Evolutionary conservation across 2,329 filamentous ascomycete genomes (phyloP).

Genomic region (Fusarium fujikuroi): DNA sequence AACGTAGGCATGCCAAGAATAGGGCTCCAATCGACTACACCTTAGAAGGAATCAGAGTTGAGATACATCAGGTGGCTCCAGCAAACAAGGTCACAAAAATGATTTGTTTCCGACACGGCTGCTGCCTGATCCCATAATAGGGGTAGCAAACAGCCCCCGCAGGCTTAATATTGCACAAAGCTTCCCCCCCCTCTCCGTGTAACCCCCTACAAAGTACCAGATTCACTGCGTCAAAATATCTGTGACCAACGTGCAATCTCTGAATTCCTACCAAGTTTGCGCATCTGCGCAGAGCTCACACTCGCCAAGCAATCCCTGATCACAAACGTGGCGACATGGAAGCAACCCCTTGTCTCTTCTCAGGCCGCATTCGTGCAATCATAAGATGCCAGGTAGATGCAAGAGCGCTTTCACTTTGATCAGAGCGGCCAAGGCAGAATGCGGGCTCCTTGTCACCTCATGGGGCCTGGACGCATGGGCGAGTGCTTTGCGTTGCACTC

Average conservation of each 20-base stretch:
- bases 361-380: neutral
- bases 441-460: neutral
- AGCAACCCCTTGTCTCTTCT: neutral
- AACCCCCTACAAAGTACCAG: neutral
- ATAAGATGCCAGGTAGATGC: rapidly evolving
- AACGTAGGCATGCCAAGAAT: neutral
- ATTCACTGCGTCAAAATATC: rapidly evolving
- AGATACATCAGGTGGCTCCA: neutral
- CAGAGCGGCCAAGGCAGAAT: neutral
- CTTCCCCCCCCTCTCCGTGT: neutral
- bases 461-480: rapidly evolving
- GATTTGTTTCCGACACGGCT: neutral
- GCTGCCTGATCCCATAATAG: neutral
- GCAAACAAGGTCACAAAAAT: neutral
- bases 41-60: neutral
- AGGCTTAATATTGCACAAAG: neutral
- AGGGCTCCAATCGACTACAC: neutral
- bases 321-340: neutral
- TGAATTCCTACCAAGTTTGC: neutral
- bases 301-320: neutral
- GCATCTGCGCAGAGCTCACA: neutral
- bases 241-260: too few species aligned
- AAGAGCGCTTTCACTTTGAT: too few species aligned
- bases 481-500: neutral
- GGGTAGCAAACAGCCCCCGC: neutral